Evolutionary conservation across 2,329 filamentous ascomycete genomes (phyloP).

Genomic region (Hypoxylon sp.): DNA sequence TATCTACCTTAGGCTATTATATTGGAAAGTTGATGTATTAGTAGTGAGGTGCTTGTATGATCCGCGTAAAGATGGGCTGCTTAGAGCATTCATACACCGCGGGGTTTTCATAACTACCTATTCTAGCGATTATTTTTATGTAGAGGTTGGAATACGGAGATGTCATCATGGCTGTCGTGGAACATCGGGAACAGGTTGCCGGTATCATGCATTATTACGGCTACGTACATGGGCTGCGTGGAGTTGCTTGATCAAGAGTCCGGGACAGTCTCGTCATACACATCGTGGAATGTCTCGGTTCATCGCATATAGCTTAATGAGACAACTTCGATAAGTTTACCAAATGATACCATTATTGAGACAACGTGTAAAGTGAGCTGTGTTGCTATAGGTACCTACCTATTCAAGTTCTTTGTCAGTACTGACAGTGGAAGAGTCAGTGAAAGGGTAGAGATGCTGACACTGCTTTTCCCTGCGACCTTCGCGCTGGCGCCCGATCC

Average conservation of each 20-base stretch:
- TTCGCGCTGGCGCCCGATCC: conserved; percentile 1
- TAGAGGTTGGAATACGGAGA: background rate
- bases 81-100: background rate
- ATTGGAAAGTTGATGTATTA: conserved; percentile 4
- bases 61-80: background rate
- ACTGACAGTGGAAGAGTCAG: background rate
- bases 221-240: conserved; percentile 15
- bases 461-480: conserved; percentile 23
- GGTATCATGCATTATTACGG: background rate
- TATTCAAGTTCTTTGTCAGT: background rate
- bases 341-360: background rate
- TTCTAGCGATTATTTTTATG: background rate
- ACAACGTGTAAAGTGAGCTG: too few relatives aligned
- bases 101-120: background rate
- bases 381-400: too few relatives aligned
- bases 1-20: background rate
- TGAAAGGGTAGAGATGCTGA: conserved; percentile 9
- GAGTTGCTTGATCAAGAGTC: background rate
- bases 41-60: background rate
- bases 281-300: conserved; percentile 7
- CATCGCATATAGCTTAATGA: conserved; percentile 8
- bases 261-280: background rate
- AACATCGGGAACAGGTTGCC: background rate
- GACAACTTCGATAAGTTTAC: background rate
- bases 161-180: background rate